A percentile compares a stretch with the other conserved stretches of the same genome.
Evolutionary conservation across 2,329 filamentous ascomycete genomes (phyloP).

Genomic region (Aspergillus unguis): DNA sequence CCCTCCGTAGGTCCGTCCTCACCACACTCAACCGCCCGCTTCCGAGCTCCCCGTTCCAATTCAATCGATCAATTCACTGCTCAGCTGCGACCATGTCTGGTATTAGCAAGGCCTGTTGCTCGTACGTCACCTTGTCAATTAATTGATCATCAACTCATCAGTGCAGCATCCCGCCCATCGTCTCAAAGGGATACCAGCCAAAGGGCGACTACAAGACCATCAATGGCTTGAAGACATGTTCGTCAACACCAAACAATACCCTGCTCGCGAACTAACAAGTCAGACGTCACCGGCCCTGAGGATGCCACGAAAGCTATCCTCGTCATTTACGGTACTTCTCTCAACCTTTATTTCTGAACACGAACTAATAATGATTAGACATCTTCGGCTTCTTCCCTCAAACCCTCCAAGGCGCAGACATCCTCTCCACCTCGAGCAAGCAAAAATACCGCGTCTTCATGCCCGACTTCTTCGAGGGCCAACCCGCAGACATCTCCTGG

Average conservation of each 20-base stretch:
- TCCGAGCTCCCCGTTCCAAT: background rate
- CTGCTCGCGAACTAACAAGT: background rate
- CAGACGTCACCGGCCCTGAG: slow-evolving; percentile 56
- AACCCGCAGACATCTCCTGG: slow-evolving; percentile 62
- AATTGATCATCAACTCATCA: background rate
- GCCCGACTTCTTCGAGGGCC: slow-evolving; percentile 84
- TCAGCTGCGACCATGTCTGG: slow-evolving; percentile 35
- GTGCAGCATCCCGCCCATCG: slow-evolving; percentile 40
- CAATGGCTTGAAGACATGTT: slow-evolving; percentile 61
- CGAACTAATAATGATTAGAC: slow-evolving; percentile 35
- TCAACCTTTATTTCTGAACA: background rate
- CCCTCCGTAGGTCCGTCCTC: slow-evolving; percentile 22
- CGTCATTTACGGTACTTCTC: slow-evolving; percentile 48
- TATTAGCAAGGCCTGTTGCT: slow-evolving; percentile 46
- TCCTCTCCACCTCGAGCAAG: slow-evolving; percentile 58
- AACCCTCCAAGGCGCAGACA: slow-evolving; percentile 62
- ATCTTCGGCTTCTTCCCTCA: slow-evolving; percentile 65
- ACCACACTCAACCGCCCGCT: slow-evolving; percentile 7
- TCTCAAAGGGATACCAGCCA: slow-evolving; percentile 48
- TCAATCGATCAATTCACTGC: slow-evolving; percentile 19
- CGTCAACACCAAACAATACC: slow-evolving; percentile 15
- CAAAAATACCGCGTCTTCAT: slow-evolving; percentile 80
- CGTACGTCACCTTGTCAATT: slow-evolving; percentile 25
- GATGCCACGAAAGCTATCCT: slow-evolving; percentile 57
- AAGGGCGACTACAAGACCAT: slow-evolving; percentile 60